These are phyloP conservation scores for Zanthoxylum bungeanum DNA, from an alignment of 345 rosid species.

Conservation along the genomic window DNA sequence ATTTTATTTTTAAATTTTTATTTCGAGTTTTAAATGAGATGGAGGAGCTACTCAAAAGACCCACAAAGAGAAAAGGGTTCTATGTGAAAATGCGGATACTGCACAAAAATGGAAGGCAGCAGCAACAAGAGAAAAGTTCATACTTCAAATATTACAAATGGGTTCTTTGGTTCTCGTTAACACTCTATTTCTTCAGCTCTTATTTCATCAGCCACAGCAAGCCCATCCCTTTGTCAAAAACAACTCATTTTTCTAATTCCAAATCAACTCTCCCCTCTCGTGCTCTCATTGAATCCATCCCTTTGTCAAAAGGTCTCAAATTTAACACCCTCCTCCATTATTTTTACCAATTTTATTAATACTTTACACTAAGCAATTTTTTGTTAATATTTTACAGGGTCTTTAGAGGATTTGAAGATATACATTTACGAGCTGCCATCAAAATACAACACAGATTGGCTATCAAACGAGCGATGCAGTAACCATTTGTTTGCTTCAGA, in stretches of 20 bases:
- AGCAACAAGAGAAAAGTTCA: slow-evolving; percentile 34
- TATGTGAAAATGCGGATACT: slow-evolving; percentile 47
- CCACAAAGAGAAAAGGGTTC: slow-evolving; percentile 40
- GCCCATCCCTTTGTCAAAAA: slow-evolving; percentile 40
- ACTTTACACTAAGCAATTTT: too few species aligned
- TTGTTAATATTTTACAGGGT: slow-evolving; percentile 21
- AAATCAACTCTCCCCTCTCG: slow-evolving; percentile 55
- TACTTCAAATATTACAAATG: slow-evolving; percentile 71
- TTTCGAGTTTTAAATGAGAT: slow-evolving; percentile 36
- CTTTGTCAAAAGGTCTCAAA: slow-evolving; percentile 40
- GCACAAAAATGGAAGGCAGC: slow-evolving; percentile 35
- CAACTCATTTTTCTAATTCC: slow-evolving; percentile 36
- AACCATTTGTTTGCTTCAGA: slow-evolving; percentile 90
- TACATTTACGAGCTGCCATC: slow-evolving; percentile 77
- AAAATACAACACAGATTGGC: slow-evolving; percentile 75
- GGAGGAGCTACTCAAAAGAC: slow-evolving; percentile 37
- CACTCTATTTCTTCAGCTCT: slow-evolving; percentile 73
- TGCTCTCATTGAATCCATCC: slow-evolving; percentile 66
- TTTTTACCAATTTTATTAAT: too few species aligned
- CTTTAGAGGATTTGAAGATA: slow-evolving; percentile 64
- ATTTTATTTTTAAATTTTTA: not conserved
- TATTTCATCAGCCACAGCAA: slow-evolving; percentile 51
- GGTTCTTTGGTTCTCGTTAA: slow-evolving; percentile 67
- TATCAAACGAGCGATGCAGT: slow-evolving; percentile 73
- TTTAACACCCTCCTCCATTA: not conserved